Conservation (phyloP, 2,329 filamentous ascomycete genomes). For the Ophiostoma sp. region DNA sequence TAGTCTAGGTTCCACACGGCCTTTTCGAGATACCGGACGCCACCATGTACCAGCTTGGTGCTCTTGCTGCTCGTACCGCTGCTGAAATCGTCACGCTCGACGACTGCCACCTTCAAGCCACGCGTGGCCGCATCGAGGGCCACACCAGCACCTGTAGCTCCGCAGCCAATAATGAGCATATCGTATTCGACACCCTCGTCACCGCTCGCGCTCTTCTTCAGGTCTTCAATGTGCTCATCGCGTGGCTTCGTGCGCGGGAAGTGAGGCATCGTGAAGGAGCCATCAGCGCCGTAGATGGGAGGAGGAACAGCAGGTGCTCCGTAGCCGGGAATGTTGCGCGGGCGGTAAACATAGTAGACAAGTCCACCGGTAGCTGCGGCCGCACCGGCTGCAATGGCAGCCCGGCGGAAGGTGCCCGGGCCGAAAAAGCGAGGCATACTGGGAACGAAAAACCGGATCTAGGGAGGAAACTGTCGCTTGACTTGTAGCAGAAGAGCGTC, state of each 20-base stretch:
- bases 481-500: background rate
- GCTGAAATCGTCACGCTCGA: conserved; percentile 81
- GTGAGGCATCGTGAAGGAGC: conserved; percentile 64
- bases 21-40: conserved; percentile 82
- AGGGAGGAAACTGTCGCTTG: background rate
- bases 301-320: conserved; percentile 69
- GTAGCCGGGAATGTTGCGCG: conserved; percentile 69
- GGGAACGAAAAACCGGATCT: background rate
- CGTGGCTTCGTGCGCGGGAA: conserved; percentile 65
- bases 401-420: conserved; percentile 42
- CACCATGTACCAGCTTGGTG: conserved; percentile 84
- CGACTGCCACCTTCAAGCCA: conserved; percentile 75
- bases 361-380: conserved; percentile 47
- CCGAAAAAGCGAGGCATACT: conserved; percentile 36
- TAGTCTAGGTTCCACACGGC: conserved; percentile 84
- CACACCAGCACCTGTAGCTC: conserved; percentile 77
- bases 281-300: conserved; percentile 67
- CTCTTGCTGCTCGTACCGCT: conserved; percentile 82
- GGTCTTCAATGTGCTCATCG: conserved; percentile 63
- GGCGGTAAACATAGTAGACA: conserved; percentile 60
- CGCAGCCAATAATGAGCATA: conserved; percentile 74
- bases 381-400: conserved; percentile 46
- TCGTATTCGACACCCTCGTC: conserved; percentile 63
- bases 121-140: conserved; percentile 78
- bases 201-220: conserved; percentile 46